Base-by-base conservation (phyloP, 2,329 filamentous ascomycete species). In the Venturia nashicola region DNA sequence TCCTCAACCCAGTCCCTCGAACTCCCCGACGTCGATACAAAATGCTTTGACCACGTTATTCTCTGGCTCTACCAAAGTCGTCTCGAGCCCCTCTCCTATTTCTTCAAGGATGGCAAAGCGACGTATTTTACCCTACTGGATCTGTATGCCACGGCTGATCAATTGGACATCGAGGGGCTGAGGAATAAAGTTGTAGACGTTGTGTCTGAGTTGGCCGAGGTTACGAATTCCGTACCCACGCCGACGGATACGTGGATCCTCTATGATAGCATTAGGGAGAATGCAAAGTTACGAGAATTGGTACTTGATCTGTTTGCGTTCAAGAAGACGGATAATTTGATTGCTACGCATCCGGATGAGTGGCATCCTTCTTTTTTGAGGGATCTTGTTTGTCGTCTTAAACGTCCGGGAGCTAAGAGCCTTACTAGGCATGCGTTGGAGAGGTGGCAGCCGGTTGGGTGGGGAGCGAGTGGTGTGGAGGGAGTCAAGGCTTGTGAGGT, bases 91-190 rank as follows among this genome's bases (percentile, higher is more conserved):
- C 68, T 40, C 18, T 43, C 61, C 1, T 65, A 75, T 36, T 75
- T 77, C 64, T 79, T 78, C 70, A 74, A 77, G 66, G 73, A 76
- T 39, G 76, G 76, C 23, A 76, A 75, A 65, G 78, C 79, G 5
- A 79, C 79, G 36, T 81, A 80, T 72, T 81, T 80, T 71, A 73
- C 77, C 1, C 74, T 81, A 3, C 71, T 81, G 4, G 75, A 80
- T 65, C 70, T 80, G 8, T 81, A 79, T 69, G 71, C 72, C 5
- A 73, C 80, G 32, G 76, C 75, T 2, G 79, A 81, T 69, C 72
- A 77, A 3, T 71, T 81, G n/a, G 73, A 75, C 64, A 74, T 79
- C 54, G 77, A 79, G 57, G 74, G 71, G 8, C 71, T 80, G 2
- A 71, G 74, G 64, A 81, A 81, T 70, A 72, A 74, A 46, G 72